These are phyloP conservation scores for Gamarada debralockiae DNA, from an alignment of 495 filamentous ascomycete species.

Conservation along the genomic window DNA sequence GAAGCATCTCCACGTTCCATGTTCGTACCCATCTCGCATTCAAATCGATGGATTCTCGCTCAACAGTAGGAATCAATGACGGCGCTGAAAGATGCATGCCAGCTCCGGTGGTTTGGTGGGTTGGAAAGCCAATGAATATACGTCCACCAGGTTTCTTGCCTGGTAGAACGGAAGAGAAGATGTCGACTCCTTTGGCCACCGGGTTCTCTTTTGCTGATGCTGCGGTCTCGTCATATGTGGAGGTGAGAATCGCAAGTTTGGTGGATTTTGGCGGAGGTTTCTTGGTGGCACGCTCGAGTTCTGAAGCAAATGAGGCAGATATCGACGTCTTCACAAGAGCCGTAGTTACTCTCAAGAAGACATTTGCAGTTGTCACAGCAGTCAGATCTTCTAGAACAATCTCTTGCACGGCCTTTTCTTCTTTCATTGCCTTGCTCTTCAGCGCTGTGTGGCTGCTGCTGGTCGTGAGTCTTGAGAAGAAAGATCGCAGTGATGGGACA, in stretches of 20 bases:
- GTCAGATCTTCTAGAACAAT: slow-evolving; percentile 65
- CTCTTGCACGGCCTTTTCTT: slow-evolving; percentile 51
- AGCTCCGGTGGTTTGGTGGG: slow-evolving; percentile 91
- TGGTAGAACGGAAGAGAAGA: slow-evolving; percentile 88
- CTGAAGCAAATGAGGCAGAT: slow-evolving; percentile 60
- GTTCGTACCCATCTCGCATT: slow-evolving; percentile 90
- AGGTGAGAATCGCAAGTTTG: slow-evolving; percentile 79
- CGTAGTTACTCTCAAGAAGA: slow-evolving; percentile 85
- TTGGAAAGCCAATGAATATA: slow-evolving; percentile 97
- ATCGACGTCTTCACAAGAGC: slow-evolving; percentile 75
- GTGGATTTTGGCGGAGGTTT: slow-evolving; percentile 90
- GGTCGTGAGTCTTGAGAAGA: slow-evolving; percentile 73
- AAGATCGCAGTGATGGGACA: slow-evolving; percentile 61
- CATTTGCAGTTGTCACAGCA: slow-evolving; percentile 58
- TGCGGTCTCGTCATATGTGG: slow-evolving; percentile 73
- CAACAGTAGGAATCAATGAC: slow-evolving; percentile 97
- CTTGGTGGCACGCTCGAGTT: slow-evolving; percentile 95
- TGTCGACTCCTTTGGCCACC: slow-evolving; percentile 48
- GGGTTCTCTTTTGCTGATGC: slow-evolving; percentile 28
- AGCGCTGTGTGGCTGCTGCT: slow-evolving; percentile 34
- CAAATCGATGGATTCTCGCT: slow-evolving; percentile 93
- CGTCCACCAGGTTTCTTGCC: slow-evolving; percentile 72
- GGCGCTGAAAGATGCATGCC: slow-evolving; percentile 97
- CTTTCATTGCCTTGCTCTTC: slow-evolving; percentile 42
- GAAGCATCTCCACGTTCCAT: slow-evolving; percentile 96